phyloP scores from a whole-genome alignment of 345 rosid species.

The Pistacia integerrima region DNA sequence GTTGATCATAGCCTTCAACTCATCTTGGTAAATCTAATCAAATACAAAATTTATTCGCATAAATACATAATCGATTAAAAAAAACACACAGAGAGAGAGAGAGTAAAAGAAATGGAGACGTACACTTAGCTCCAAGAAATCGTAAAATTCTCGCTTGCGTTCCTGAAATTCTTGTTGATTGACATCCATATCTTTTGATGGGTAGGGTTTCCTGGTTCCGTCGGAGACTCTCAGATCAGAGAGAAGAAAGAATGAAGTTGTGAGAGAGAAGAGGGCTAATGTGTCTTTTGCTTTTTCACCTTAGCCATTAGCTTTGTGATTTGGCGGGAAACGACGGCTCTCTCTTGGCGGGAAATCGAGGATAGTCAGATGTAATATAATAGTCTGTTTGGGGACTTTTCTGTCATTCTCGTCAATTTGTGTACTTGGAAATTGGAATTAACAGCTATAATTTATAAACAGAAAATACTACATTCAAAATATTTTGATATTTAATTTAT shows the following conservation, averaged over 20 bases:
- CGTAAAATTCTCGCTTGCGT: constrained; percentile 80
- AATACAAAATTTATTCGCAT: too few species aligned
- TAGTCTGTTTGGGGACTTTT: too few species aligned
- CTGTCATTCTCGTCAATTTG: too few species aligned
- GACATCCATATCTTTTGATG: constrained; percentile 46
- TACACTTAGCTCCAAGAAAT: constrained; percentile 78
- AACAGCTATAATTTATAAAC: too few species aligned
- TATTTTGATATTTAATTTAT: too few species aligned
- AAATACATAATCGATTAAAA: background rate
- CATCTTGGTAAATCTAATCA: constrained; percentile 71
- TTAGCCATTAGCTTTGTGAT: background rate
- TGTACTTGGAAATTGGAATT: too few species aligned
- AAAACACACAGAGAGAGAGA: background rate
- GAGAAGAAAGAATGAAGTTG: constrained; percentile 9
- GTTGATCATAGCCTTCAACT: constrained; percentile 79
- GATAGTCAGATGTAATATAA: too few species aligned
- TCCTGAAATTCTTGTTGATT: constrained; percentile 62
- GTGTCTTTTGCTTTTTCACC: background rate
- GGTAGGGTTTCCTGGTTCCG: background rate
- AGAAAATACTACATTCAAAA: too few species aligned
- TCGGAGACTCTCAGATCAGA: background rate
- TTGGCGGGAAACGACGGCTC: constrained; percentile 38
- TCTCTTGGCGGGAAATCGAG: constrained; percentile 42
- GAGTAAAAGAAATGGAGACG: background rate
- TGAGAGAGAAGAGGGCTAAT: background rate